A percentile compares a stretch with the other conserved stretches of the same genome.
Evolutionary conservation across 345 rosid genomes (phyloP).

Genomic region (Corchorus olitorius): DNA sequence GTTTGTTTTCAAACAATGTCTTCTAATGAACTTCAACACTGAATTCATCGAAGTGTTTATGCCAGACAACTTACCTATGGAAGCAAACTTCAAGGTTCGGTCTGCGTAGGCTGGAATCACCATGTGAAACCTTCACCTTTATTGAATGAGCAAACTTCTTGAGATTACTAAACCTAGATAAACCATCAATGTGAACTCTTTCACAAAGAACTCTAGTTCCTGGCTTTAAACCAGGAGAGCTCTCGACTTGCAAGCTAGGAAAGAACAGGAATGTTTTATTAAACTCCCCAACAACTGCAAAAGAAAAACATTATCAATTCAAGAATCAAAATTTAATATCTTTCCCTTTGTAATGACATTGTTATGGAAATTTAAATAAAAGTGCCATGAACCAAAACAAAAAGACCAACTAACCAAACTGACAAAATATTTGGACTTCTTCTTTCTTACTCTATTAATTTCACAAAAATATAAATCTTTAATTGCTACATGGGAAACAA

Average conservation of each 20-base stretch:
- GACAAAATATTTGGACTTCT: not conserved
- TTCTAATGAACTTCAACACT: not conserved
- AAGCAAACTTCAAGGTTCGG: constrained; percentile 72
- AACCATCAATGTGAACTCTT: constrained; percentile 72
- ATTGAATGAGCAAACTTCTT: constrained; percentile 67
- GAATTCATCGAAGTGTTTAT: not conserved
- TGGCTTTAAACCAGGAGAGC: constrained; percentile 71
- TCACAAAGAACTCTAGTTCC: constrained; percentile 56
- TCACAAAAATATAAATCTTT: not conserved
- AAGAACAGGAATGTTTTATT: constrained; percentile 41
- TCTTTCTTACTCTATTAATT: not conserved
- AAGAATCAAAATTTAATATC: constrained; percentile 2
- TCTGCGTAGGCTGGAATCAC: constrained; percentile 36
- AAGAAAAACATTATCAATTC: not conserved
- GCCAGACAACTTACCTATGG: constrained; percentile 60
- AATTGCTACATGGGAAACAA: constrained; percentile 5
- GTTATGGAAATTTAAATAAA: not conserved
- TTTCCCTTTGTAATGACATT: not conserved
- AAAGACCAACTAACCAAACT: not conserved
- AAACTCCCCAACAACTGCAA: constrained; percentile 61
- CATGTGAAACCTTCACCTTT: constrained; percentile 52
- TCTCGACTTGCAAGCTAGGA: constrained; percentile 53
- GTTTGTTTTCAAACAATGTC: not conserved
- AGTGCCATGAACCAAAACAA: not conserved
- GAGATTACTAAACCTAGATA: constrained; percentile 56